These are phyloP conservation scores for Nepenthes alata DNA, from an alignment of 179 eudicot species.

Conservation along the genomic window DNA sequence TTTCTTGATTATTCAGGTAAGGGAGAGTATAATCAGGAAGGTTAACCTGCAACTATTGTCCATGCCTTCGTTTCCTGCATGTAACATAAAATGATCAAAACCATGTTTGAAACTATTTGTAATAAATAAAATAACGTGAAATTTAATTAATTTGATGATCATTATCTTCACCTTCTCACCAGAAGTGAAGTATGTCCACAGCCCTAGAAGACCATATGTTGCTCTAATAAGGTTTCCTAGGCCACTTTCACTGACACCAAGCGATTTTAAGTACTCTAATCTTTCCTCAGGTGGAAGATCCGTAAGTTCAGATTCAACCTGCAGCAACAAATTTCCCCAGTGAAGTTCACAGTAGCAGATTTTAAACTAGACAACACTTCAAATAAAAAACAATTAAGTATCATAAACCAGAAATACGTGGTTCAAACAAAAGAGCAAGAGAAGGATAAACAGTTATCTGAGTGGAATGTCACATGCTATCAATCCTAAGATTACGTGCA, in stretches of 20 bases:
- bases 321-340: conserved; percentile 7
- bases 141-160: neutral
- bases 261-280: conserved; percentile 70
- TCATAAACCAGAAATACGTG: too few relatives aligned
- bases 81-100: neutral
- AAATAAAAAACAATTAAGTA: too few relatives aligned
- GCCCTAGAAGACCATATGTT: conserved; percentile 77
- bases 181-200: conserved; percentile 90
- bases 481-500: too few relatives aligned
- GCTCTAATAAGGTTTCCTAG: conserved; percentile 90
- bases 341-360: neutral
- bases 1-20: too few relatives aligned
- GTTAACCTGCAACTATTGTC: conserved; percentile 85
- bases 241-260: conserved; percentile 90
- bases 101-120: neutral
- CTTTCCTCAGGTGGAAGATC: conserved; percentile 91
- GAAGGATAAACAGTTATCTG: too few relatives aligned
- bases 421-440: too few relatives aligned
- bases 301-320: conserved; percentile 97
- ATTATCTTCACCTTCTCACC: conserved; percentile 72
- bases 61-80: conserved; percentile 94
- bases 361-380: too few relatives aligned
- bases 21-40: neutral
- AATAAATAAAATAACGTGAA: neutral
- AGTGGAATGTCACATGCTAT: too few relatives aligned